Evolutionary conservation across 139 green algal species (phyloP).

Genomic region (Dunaliella sp.): DNA sequence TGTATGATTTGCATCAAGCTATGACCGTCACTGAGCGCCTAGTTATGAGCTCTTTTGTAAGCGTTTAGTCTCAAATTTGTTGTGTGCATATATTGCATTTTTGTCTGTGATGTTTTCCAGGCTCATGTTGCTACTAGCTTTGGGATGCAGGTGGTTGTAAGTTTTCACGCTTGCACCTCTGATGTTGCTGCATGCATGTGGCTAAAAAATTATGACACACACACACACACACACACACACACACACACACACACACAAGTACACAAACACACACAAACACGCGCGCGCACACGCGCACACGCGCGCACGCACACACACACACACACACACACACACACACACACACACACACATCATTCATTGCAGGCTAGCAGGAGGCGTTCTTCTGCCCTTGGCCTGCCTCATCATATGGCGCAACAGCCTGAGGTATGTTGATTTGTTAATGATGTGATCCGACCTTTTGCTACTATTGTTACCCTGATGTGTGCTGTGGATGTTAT

Average conservation of each 20-base stretch:
- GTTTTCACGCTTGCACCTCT: no score
- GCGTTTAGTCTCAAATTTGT: no score
- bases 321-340: background rate
- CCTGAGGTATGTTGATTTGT: background rate
- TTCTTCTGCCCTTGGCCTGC: background rate
- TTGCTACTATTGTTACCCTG: background rate
- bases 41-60: no score
- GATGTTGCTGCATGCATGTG: no score
- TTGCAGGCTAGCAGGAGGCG: background rate
- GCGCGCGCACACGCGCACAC: background rate
- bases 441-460: background rate
- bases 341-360: background rate
- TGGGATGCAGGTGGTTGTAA: no score
- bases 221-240: background rate
- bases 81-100: no score
- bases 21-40: no score
- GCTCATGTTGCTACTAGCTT: no score
- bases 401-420: background rate
- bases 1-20: no score
- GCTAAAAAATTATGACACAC: background rate
- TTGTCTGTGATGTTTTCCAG: no score
- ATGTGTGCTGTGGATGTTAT: background rate
- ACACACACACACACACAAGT: background rate
- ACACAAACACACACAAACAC: no score
- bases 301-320: background rate